Evolutionary conservation across 2,329 filamentous ascomycete genomes (phyloP).

Genomic region (Cercospora janseana): DNA sequence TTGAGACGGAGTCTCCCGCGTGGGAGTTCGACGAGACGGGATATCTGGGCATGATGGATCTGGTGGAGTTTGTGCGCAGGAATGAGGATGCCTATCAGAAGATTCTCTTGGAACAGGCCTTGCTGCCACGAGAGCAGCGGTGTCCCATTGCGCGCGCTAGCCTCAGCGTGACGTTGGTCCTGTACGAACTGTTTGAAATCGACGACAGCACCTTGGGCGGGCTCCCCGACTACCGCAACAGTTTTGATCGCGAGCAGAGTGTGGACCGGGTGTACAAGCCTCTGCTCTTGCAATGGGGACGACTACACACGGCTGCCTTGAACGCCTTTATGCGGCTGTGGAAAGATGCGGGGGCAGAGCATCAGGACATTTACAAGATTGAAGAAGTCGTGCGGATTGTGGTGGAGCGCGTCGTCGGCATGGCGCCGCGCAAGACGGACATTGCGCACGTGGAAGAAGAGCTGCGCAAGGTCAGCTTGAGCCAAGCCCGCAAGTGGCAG

Average conservation of each 20-base stretch:
- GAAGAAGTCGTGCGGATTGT: slow-evolving; percentile 87
- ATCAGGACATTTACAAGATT: slow-evolving; percentile 90
- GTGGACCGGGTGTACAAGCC: slow-evolving; percentile 86
- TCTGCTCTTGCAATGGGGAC: slow-evolving; percentile 86
- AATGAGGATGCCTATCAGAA: slow-evolving; percentile 93
- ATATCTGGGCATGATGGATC: slow-evolving; percentile 94
- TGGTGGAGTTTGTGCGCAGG: slow-evolving; percentile 89
- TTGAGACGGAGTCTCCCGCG: slow-evolving; percentile 83
- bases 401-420: slow-evolving; percentile 83
- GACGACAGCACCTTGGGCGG: slow-evolving; percentile 48
- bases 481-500: slow-evolving; percentile 75
- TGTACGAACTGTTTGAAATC: slow-evolving; percentile 95
- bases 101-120: slow-evolving; percentile 81
- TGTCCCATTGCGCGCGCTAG: slow-evolving; percentile 87
- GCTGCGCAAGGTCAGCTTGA: slow-evolving; percentile 76
- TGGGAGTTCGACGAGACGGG: slow-evolving; percentile 82
- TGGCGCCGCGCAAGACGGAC: slow-evolving; percentile 76
- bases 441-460: slow-evolving; percentile 87
- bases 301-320: slow-evolving; percentile 79
- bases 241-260: slow-evolving; percentile 44
- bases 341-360: slow-evolving; percentile 81
- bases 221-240: slow-evolving; percentile 16
- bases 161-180: slow-evolving; percentile 77
- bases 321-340: slow-evolving; percentile 88
- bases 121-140: slow-evolving; percentile 66